Base-by-base conservation (phyloP, 176 grass and related monocot species). In the Themeda triandra region DNA sequence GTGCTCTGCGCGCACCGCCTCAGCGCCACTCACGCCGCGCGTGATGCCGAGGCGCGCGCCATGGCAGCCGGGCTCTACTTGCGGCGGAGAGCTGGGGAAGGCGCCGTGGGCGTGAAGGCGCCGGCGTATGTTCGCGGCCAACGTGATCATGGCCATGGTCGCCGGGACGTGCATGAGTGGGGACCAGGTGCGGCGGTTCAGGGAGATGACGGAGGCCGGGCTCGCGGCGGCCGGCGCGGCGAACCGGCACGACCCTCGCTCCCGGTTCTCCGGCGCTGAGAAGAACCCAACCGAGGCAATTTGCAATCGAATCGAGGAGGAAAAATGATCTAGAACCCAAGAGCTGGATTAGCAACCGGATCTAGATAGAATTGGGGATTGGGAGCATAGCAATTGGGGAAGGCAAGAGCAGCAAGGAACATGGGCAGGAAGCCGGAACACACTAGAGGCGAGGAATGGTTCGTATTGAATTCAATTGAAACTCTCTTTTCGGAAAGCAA, bases 211-310 rank as follows among this genome's bases (percentile, higher is more conserved):
- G 2, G 88, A 92, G 45, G 90, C 89, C 6, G 32, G 11, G 27
- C 27, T 83, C 6, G 67, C 66, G 4, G 75, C 88, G 13, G 78
- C 48, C 0, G 90, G 83, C 9, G 64, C 86, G 30, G 81, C 80
- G 21, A 94, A 90, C 76, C 60, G 68, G 58, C 87, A 82, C 0
- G 92, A 97, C n/a, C n/a, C 49, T 94, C 87, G 59, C 35, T 94
- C 15, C 92, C 92, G 14, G 54, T 72, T 29, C 84, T 94, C 29
- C 77, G 78, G 69, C 36, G n/a, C n/a, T n/a, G n/a, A n/a, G n/a
- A n/a, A n/a, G n/a, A n/a, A n/a, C n/a, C n/a, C n/a, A n/a, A n/a
- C n/a, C n/a, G n/a, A n/a, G n/a, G n/a, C n/a, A n/a, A n/a, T n/a
- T n/a, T n/a, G n/a, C n/a, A n/a, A n/a, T n/a, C n/a, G n/a, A n/a